phyloP scores from a whole-genome alignment of 345 rosid genomes.

The Rhodomyrtus tomentosa region DNA sequence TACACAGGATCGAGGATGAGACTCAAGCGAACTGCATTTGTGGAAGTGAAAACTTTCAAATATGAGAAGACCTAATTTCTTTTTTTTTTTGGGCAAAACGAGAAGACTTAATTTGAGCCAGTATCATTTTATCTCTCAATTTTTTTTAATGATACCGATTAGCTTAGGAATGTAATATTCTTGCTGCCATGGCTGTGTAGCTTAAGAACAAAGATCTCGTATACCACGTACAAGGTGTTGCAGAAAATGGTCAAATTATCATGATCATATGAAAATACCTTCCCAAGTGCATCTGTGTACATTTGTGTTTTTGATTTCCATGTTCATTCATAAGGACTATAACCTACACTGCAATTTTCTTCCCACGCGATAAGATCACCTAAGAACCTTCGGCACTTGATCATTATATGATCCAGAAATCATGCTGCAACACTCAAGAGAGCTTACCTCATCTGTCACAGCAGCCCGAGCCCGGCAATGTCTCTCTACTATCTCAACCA shows the following conservation, averaged over 20 bases:
- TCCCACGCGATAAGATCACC: neutral
- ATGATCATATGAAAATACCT: neutral
- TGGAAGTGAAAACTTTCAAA: neutral
- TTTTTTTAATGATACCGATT: neutral
- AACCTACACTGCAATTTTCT: neutral
- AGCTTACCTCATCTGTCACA: slow-evolving; percentile 67
- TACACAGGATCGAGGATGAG: neutral
- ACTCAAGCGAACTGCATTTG: neutral
- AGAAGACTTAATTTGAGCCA: neutral
- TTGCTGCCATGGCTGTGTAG: neutral
- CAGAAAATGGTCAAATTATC: neutral
- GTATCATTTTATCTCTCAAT: neutral
- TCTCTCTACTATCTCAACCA: slow-evolving; percentile 73
- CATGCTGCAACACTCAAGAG: neutral
- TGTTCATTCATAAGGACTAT: neutral
- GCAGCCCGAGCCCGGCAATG: slow-evolving; percentile 73
- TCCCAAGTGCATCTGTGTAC: neutral
- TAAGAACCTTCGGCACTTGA: neutral
- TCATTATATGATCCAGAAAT: neutral
- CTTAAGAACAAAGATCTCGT: neutral
- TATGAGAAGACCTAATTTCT: neutral
- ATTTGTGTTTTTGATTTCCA: neutral
- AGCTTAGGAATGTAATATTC: neutral
- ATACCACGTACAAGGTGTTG: neutral
- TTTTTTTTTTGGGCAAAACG: no score